phyloP scores from a whole-genome alignment of 2,329 filamentous ascomycete species.

The Colletotrichum zoysiae region DNA sequence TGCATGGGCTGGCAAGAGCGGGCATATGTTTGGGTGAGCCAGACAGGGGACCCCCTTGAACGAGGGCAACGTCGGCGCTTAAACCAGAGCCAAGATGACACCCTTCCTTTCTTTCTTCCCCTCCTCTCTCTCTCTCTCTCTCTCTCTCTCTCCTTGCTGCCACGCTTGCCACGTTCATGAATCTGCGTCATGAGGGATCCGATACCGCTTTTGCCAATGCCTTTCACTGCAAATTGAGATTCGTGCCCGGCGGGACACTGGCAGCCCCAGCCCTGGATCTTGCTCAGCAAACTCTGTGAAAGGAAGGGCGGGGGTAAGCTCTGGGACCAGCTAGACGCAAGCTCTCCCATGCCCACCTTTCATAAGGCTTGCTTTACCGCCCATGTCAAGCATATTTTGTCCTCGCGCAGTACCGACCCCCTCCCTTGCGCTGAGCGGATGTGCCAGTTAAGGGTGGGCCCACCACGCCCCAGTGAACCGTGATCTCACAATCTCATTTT shows the following conservation, averaged over 20 bases:
- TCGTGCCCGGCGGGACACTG: constrained; percentile 20
- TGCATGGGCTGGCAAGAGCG: constrained; percentile 35
- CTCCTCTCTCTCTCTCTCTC: constrained; percentile 9
- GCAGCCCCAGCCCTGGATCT: constrained; percentile 19
- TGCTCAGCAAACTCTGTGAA: constrained; percentile 6
- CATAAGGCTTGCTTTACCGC: constrained; percentile 55
- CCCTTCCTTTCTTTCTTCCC: constrained; percentile 16
- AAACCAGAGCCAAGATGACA: constrained; percentile 39
- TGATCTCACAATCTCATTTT: constrained; percentile 39
- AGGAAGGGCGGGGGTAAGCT: constrained; percentile 4
- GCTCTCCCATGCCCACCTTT: constrained; percentile 50
- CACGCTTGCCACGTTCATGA: constrained; percentile 14
- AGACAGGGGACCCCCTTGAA: constrained; percentile 36
- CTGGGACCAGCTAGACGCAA: constrained; percentile 30
- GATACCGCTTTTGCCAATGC: constrained; percentile 34
- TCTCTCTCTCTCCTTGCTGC: constrained; percentile 13
- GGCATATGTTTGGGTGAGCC: constrained; percentile 30
- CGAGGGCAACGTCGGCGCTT: constrained; percentile 38
- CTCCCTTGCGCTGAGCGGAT: not conserved
- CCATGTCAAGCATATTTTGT: constrained; percentile 44
- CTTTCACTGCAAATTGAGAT: constrained; percentile 37
- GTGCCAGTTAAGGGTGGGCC: constrained; percentile 43
- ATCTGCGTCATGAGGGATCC: constrained; percentile 10
- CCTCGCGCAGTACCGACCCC: constrained; percentile 13
- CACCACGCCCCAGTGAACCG: constrained; percentile 42